Conservation (phyloP, 176 grass and related monocot genomes). For the Carex myosuroides region DNA sequence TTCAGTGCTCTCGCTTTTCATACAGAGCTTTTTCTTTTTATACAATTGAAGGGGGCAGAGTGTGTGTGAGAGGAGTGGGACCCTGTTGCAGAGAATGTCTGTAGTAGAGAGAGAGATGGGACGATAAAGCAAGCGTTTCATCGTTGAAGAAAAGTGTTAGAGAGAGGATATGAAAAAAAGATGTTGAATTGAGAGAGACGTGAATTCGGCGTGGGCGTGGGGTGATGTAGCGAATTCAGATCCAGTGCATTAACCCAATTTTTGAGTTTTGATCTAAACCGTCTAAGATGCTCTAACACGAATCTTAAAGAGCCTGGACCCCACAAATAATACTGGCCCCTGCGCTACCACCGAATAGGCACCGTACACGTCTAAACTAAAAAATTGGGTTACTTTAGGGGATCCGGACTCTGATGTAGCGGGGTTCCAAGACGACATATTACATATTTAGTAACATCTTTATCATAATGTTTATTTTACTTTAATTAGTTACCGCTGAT, state of each 20-base stretch:
- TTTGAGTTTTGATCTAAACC: too few species aligned
- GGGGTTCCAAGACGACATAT: not conserved
- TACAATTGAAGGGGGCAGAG: not conserved
- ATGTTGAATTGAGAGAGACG: conserved; percentile 13
- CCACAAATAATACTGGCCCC: too few species aligned
- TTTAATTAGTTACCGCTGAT: not conserved
- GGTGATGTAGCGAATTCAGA: not conserved
- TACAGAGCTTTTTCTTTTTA: conserved; percentile 20
- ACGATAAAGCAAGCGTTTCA: conserved; percentile 9
- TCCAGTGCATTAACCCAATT: too few species aligned
- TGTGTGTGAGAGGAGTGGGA: not conserved
- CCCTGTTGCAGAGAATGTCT: conserved; percentile 21
- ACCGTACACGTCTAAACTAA: too few species aligned
- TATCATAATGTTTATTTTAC: not conserved
- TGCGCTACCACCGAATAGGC: too few species aligned
- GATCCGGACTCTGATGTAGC: too few species aligned
- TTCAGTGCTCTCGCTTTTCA: conserved; percentile 21
- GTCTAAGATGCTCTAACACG: too few species aligned
- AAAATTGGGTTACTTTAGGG: too few species aligned
- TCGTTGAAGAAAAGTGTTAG: not conserved
- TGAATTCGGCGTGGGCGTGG: conserved; percentile 1
- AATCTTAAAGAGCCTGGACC: too few species aligned
- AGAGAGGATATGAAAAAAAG: not conserved
- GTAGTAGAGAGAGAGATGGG: not conserved
- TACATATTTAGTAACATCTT: not conserved